Conservation (phyloP, 1,284 basidiomycete species). For the Caloboletus firmus region DNA sequence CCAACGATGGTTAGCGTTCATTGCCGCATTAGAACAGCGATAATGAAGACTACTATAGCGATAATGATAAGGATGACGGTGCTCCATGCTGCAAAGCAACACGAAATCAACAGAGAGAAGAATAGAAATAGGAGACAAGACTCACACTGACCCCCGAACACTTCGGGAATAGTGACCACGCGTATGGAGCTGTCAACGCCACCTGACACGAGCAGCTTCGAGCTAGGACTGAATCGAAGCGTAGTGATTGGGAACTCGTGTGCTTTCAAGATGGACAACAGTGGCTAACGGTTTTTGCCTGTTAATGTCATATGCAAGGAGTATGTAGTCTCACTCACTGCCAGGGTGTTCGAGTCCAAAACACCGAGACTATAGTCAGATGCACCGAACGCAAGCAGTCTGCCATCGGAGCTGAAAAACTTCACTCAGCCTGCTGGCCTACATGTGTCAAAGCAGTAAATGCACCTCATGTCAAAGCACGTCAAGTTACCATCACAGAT, state of each 20-base stretch:
- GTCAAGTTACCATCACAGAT: conserved; percentile 80
- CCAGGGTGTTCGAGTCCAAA: conserved; percentile 77
- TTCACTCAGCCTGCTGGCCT: conserved; percentile 5
- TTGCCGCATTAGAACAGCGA: conserved; percentile 34
- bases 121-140: conserved; percentile 15
- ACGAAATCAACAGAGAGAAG: conserved; percentile 4
- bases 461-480: conserved; percentile 82
- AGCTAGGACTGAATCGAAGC: conserved; percentile 83
- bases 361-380: conserved; percentile 88
- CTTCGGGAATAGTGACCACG: conserved; percentile 72
- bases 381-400: conserved; percentile 80
- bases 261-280: conserved; percentile 86
- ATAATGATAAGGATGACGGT: conserved; percentile 41
- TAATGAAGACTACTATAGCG: conserved; percentile 28
- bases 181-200: conserved; percentile 91
- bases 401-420: conserved; percentile 69
- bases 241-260: conserved; percentile 95
- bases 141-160: conserved; percentile 54
- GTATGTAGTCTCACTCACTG: conserved; percentile 49
- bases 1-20: conserved; percentile 3
- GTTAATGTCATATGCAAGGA: conserved; percentile 1
- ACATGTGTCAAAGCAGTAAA: conserved; percentile 8
- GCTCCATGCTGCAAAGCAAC: conserved; percentile 42
- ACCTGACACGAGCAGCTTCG: conserved; percentile 83
- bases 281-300: conserved; percentile 54